Evolutionary conservation across 2,329 filamentous ascomycete species (phyloP).

Genomic region (Truncatella angustata): DNA sequence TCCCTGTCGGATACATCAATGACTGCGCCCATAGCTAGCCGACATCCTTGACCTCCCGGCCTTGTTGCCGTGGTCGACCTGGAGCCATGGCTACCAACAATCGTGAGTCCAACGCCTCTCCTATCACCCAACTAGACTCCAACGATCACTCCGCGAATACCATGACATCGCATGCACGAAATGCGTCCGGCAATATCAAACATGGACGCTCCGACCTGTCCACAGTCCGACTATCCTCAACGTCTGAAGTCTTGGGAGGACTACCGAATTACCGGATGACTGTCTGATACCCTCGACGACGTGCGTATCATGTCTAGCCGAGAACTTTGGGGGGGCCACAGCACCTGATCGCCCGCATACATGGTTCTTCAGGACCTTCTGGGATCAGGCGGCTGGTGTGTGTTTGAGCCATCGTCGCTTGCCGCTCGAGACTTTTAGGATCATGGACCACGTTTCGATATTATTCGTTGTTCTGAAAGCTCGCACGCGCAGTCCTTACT

Average conservation of each 20-base stretch:
- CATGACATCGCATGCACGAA: neutral
- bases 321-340: too few species aligned
- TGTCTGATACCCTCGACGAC: too few species aligned
- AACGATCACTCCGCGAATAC: neutral
- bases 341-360: too few species aligned
- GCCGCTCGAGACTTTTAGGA: too few species aligned
- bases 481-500: neutral
- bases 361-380: too few species aligned
- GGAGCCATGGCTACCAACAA: conserved; percentile 9
- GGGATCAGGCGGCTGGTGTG: too few species aligned
- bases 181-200: neutral
- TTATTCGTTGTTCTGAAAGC: neutral
- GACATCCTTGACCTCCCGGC: conserved; percentile 7
- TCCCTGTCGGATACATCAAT: neutral
- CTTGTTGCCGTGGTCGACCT: conserved; percentile 1
- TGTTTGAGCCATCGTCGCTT: too few species aligned
- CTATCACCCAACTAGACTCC: neutral
- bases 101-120: conserved; percentile 9
- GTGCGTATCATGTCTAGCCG: too few species aligned
- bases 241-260: neutral
- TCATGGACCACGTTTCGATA: neutral
- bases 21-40: conserved; percentile 1
- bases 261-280: neutral
- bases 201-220: neutral
- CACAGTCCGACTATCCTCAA: neutral